Base-by-base conservation (phyloP, 495 filamentous ascomycete genomes). In the Penicillium subrubescens region DNA sequence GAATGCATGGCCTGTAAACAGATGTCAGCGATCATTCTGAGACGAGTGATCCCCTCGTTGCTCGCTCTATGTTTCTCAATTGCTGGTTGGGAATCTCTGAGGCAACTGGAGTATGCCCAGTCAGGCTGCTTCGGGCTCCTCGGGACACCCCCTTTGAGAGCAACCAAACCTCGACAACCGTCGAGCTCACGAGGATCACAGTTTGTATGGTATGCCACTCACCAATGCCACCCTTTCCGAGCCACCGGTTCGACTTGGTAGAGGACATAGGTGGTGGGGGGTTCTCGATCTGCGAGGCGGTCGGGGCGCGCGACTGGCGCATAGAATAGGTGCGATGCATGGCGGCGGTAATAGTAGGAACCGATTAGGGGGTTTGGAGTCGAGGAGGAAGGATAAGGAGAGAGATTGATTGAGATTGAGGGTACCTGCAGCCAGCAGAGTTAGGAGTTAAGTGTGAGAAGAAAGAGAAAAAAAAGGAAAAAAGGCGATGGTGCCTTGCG, bases 311-410 rank as follows among this genome's bases (percentile, higher is more conserved):
- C 82, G 92, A 88, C 81, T 94, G 89, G 87, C 95, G 92, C 94
- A 98, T 97, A 67, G 93, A 97, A 75, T 99, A 99, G 67, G 95
- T 97, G 68, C 95, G 92, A 87, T 98, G 94, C 95, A 98, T 98
- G 66, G 59, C 65, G 71, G 57, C n/a, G 39, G 56, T 58, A 35
- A 37, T 58, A 35, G 15, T 57, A 15, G 23, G 59, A 54, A 21
- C 33, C 23, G 56, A 58, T 43, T 44, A 50, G 34, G 60, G 48
- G 23, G n/a, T 29, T 19, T 23, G 52, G 48, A 29, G 44, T 58
- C 14, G 34, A 46, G 57, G 15, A 41, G 21, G 62, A 31, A 57
- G 44, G 21, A 59, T 55, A 35, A 48, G 44, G 46, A 41, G 11
- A 27, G 33, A 37, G 34, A 17, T 1, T 21, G 51, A 37, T 21